Evolutionary conservation across 257 asterid genomes (phyloP).

Genomic region (Parsonsia alboflavescens): DNA sequence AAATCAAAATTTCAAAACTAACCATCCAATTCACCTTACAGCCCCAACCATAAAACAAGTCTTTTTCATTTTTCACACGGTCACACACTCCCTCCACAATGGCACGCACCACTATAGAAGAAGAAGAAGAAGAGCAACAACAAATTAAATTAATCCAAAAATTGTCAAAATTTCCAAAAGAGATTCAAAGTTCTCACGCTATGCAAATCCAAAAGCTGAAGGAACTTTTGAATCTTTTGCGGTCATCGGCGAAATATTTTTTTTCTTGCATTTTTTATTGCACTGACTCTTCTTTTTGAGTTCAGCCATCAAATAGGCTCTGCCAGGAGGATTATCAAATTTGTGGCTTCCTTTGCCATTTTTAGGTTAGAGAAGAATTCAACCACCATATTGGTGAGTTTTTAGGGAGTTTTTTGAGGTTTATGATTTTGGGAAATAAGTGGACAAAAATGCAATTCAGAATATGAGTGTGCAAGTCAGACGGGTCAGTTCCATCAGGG

Average conservation of each 20-base stretch:
- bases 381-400: slow-evolving; percentile 40
- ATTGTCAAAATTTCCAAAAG: slow-evolving; percentile 55
- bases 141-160: slow-evolving; percentile 23
- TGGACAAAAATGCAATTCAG: no score
- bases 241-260: slow-evolving; percentile 34
- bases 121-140: slow-evolving; percentile 25
- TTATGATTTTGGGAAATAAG: slow-evolving; percentile 57
- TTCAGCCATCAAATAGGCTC: slow-evolving; percentile 64
- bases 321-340: slow-evolving; percentile 61
- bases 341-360: slow-evolving; percentile 49
- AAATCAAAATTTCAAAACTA: slow-evolving; percentile 12
- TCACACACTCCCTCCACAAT: slow-evolving; percentile 4
- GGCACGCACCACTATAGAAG: slow-evolving; percentile 22
- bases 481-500: no score
- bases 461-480: no score
- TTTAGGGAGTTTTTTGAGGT: slow-evolving; percentile 55
- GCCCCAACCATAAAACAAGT: neutral
- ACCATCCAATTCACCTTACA: no score
- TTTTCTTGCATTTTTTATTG: slow-evolving; percentile 43
- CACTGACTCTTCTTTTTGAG: slow-evolving; percentile 57
- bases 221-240: slow-evolving; percentile 55
- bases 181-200: slow-evolving; percentile 58
- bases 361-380: slow-evolving; percentile 21
- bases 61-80: neutral
- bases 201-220: slow-evolving; percentile 66